Conservation (phyloP, 768 basidiomycete genomes). For the Mycena capillaripes region DNA sequence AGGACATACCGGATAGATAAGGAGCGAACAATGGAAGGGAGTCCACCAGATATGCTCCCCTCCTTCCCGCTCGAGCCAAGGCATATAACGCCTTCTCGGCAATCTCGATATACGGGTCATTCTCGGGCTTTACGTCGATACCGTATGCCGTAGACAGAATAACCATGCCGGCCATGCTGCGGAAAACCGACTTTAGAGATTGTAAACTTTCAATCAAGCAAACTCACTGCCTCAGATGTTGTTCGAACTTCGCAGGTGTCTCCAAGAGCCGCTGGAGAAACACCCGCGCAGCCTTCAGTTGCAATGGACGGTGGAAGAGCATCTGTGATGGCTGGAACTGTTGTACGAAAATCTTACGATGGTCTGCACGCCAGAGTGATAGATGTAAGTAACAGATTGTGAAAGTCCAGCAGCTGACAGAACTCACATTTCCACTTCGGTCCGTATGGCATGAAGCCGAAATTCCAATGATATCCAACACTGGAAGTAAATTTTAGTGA, state of each 20-base stretch:
- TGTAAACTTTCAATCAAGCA: too few species aligned
- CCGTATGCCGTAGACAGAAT: too few species aligned
- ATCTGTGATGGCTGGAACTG: not conserved
- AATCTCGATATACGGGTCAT: too few species aligned
- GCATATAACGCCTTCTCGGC: too few species aligned
- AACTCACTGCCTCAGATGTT: not conserved
- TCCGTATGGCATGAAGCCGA: slow-evolving; percentile 15
- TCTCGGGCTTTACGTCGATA: too few species aligned
- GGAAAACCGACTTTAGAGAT: too few species aligned
- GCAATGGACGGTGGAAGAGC: not conserved
- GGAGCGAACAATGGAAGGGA: too few species aligned
- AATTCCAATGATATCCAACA: not conserved
- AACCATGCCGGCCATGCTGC: too few species aligned
- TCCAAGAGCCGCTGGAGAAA: slow-evolving; percentile 24
- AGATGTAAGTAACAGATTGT: not conserved
- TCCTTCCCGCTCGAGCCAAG: too few species aligned
- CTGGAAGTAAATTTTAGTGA: not conserved
- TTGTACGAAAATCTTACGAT: not conserved
- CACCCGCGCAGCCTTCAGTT: slow-evolving; percentile 18
- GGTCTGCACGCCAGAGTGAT: not conserved
- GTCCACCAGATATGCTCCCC: too few species aligned
- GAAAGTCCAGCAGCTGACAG: not conserved
- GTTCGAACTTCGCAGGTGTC: not conserved
- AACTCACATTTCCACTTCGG: slow-evolving; percentile 1
- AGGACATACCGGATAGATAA: too few species aligned